These are phyloP conservation scores for Aureobasidium sp. DNA, from an alignment of 2,329 filamentous ascomycete genomes.

Conservation along the genomic window DNA sequence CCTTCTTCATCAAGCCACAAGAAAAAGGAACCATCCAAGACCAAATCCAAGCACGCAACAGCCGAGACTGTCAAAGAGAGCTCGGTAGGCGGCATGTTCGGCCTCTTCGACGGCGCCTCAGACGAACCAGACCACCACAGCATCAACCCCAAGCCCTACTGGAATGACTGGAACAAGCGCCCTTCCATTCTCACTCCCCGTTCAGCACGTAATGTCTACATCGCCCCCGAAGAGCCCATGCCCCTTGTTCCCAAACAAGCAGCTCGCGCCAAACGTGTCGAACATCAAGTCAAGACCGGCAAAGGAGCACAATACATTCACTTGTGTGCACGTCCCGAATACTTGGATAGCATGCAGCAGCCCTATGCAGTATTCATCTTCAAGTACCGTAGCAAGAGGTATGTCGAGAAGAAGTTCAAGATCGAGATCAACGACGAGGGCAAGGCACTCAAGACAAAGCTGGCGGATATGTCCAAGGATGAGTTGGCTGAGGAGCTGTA, in stretches of 20 bases:
- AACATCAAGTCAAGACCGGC: constrained; percentile 39
- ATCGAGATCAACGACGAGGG: constrained; percentile 29
- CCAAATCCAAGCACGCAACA: constrained; percentile 1
- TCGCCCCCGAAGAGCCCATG: constrained; percentile 36
- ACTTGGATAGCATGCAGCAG: constrained; percentile 43
- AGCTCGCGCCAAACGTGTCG: constrained; percentile 24
- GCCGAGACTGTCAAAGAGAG: constrained; percentile 5
- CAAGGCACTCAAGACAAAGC: constrained; percentile 7
- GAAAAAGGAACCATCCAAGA: constrained; percentile 18
- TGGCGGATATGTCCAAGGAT: constrained; percentile 13
- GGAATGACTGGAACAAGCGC: constrained; percentile 31
- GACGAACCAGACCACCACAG: constrained; percentile 26
- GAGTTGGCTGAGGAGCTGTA: constrained; percentile 15
- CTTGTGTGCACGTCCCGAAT: constrained; percentile 39
- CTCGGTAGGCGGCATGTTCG: constrained; percentile 30
- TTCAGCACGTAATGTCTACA: constrained; percentile 29
- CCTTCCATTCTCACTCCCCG: not conserved
- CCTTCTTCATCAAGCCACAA: not conserved
- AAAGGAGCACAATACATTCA: constrained; percentile 44
- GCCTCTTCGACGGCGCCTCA: constrained; percentile 38
- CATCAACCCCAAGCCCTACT: constrained; percentile 35
- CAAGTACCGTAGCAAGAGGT: constrained; percentile 45
- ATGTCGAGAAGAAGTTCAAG: constrained; percentile 40
- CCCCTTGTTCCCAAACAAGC: constrained; percentile 25
- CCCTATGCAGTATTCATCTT: constrained; percentile 56